Evolutionary conservation across 805 yeast genomes (phyloP), one percentile per base, ranked within the genome.

Genomic region (Wickerhamiella galacta): DNA sequence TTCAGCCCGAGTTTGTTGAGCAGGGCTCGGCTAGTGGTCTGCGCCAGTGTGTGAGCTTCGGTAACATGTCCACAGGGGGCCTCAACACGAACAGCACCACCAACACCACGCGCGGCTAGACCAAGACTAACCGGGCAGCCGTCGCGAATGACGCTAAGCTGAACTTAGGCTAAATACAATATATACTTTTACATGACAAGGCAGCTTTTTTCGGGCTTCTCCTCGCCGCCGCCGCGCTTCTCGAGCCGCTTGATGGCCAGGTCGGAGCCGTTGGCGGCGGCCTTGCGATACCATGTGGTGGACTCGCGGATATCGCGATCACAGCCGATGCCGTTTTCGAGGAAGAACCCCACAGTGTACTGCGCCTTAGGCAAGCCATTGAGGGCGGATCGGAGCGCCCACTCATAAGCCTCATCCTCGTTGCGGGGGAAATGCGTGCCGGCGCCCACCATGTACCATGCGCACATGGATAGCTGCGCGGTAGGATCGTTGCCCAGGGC

Each of bases 371-470:
- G 67, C 23, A 66, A 62, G 11, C 80, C 80, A 25, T 70, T 58
- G 26, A 66, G 62, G 0, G 96, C 95, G 0, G 96, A 87, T 41
- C 80, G 64, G 34, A 69, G 59, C 1, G 95, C 95, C 96, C 96
- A 90, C 46, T 81, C 90, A 52, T 75, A 87, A 1, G 95, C 92
- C 54, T 85, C 95, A 33, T 59, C 67, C 34, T 75, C 78, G 52
- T 85, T 87, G 40, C 69, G 68, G 6, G 73, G 75, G 45, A 90
- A 64, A 29, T 68, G 69, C n/a, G 90, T 85, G 21, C 78, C 85
- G 21, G 80, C 74, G 0, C 98, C 98, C 18, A 82, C 76, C 54
- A 87, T 62, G 52, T 87, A 90, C 95, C 96, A 90, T 1, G 95
- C 95, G 53, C 95, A 85, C 60, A 87, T 63, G 2, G 93, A 85